Evolutionary conservation across 768 basidiomycete species (phyloP).

Genomic region (Exsudoporus frostii): DNA sequence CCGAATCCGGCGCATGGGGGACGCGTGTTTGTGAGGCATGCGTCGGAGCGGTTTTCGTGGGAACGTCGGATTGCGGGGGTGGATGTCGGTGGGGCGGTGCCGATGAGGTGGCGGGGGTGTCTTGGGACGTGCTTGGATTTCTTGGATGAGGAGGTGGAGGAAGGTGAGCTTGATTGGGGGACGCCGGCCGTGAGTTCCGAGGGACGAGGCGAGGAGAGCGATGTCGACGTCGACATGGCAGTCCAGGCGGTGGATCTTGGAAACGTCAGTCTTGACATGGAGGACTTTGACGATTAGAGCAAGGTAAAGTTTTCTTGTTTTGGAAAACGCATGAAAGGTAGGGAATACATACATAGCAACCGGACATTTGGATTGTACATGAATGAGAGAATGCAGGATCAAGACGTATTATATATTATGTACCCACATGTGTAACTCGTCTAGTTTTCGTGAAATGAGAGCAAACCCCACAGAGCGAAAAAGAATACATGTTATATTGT

Average conservation of each 20-base stretch:
- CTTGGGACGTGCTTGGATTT: constrained; percentile 59
- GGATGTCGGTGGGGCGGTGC: constrained; percentile 51
- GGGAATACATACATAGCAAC: neutral
- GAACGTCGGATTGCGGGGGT: constrained; percentile 50
- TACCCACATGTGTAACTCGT: constrained; percentile 6
- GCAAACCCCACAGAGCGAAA: no score
- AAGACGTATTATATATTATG: neutral
- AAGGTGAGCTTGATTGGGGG: neutral
- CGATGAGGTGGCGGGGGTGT: constrained; percentile 70
- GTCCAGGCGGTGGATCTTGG: constrained; percentile 24
- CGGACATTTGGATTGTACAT: constrained; percentile 10
- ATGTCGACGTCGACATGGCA: constrained; percentile 14
- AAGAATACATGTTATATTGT: no score
- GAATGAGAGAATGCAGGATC: neutral
- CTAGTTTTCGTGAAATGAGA: neutral
- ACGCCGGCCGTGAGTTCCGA: neutral
- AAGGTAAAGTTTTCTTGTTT: neutral
- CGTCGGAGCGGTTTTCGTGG: constrained; percentile 68
- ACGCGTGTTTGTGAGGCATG: constrained; percentile 49
- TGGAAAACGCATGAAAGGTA: neutral
- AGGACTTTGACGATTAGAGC: constrained; percentile 26
- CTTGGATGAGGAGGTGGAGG: constrained; percentile 33
- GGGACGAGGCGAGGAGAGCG: neutral
- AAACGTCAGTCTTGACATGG: constrained; percentile 15
- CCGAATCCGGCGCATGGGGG: constrained; percentile 36